Conservation (phyloP, 2,329 filamentous ascomycete genomes). For the Scedosporium boydii region DNA sequence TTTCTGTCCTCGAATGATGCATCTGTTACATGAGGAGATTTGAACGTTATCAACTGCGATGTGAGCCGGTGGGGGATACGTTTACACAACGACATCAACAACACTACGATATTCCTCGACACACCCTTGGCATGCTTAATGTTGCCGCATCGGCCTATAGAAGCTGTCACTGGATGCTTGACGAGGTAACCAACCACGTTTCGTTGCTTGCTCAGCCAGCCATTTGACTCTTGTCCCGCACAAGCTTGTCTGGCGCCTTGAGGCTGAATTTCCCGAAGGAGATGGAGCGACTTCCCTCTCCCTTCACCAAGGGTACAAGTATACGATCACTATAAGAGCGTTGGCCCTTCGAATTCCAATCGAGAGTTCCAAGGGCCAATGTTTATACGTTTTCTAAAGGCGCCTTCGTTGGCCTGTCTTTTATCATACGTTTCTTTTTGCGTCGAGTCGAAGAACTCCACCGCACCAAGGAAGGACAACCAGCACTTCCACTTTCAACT, state of each 20-base stretch:
- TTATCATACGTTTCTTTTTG: neutral
- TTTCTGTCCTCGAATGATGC: neutral
- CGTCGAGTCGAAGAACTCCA: neutral
- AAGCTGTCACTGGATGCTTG: neutral
- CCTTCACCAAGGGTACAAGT: neutral
- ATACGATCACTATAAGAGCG: neutral
- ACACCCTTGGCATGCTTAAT: neutral
- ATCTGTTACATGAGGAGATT: neutral
- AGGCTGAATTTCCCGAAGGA: neutral
- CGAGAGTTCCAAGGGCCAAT: neutral
- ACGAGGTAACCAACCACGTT: neutral
- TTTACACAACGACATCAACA: neutral
- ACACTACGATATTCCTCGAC: neutral
- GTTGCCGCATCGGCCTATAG: neutral
- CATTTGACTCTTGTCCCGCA: neutral
- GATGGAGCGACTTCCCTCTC: neutral
- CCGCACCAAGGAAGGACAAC: neutral
- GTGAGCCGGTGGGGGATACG: conserved; percentile 1
- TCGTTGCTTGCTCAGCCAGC: neutral
- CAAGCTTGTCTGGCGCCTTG: neutral
- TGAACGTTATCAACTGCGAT: neutral
- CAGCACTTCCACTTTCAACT: neutral
- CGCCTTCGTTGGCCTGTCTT: neutral
- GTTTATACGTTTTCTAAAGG: neutral
- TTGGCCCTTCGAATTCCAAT: neutral